Conservation (phyloP, 306 rosid genomes). For the Prosopis cineraria region DNA sequence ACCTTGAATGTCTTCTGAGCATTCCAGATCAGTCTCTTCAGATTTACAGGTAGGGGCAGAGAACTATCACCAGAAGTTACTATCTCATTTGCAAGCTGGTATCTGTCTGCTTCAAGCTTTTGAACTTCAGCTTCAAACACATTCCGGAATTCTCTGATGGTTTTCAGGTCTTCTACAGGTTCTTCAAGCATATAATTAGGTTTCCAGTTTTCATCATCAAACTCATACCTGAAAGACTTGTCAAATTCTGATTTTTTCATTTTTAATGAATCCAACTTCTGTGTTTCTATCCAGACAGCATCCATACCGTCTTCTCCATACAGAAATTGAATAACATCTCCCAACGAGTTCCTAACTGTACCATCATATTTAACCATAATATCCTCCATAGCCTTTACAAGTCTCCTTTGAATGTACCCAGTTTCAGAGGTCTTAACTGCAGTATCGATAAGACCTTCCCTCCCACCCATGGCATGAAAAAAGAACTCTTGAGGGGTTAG, state of each 20-base stretch:
- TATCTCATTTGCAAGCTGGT: conserved; percentile 87
- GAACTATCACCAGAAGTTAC: conserved; percentile 85
- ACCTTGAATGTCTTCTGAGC: conserved; percentile 96
- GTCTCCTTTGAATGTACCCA: conserved; percentile 96
- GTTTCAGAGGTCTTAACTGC: conserved; percentile 99
- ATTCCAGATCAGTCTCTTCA: conserved; percentile 98
- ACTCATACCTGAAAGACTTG: conserved; percentile 78
- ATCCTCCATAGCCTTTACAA: conserved; percentile 99
- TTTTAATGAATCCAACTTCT: conserved; percentile 91
- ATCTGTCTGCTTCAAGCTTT: conserved; percentile 86
- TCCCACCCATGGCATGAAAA: conserved; percentile 99
- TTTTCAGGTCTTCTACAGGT: conserved; percentile 94
- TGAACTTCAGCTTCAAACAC: conserved; percentile 97
- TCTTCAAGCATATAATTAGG: conserved; percentile 94
- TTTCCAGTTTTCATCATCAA: conserved; percentile 94
- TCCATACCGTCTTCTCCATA: conserved; percentile 99
- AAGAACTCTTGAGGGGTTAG: conserved; percentile 99
- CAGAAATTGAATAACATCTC: conserved; percentile 96
- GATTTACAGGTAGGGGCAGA: conserved; percentile 92
- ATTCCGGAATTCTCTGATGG: conserved; percentile 90
- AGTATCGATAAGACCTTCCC: conserved; percentile 99
- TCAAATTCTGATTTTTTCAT: conserved; percentile 90
- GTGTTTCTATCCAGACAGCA: conserved; percentile 96
- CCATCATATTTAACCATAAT: conserved; percentile 99
- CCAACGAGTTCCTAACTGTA: conserved; percentile 96